phyloP scores from a whole-genome alignment of 805 yeast genomes.

The Cyberlindnera misumaiensis region DNA sequence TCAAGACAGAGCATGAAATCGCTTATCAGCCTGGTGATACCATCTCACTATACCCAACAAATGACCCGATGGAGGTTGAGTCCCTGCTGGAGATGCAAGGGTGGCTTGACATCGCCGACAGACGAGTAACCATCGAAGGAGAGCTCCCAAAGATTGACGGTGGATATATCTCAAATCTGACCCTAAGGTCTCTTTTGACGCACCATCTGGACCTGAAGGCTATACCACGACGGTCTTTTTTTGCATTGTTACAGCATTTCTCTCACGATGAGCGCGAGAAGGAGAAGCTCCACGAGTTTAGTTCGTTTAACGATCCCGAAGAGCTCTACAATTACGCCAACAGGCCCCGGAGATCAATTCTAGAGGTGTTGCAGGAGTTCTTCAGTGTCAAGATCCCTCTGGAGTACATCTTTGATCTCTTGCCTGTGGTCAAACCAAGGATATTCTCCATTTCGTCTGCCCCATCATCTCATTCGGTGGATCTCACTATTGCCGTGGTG shows the following conservation, averaged over 20 bases:
- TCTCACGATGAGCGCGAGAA: slow-evolving; percentile 66
- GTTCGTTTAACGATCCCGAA: slow-evolving; percentile 64
- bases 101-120: slow-evolving; percentile 71
- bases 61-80: slow-evolving; percentile 58
- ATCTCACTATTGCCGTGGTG: slow-evolving; percentile 76
- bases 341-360: slow-evolving; percentile 80
- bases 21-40: slow-evolving; percentile 75
- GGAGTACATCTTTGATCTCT: slow-evolving; percentile 64
- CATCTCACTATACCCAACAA: slow-evolving; percentile 66
- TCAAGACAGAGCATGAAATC: slow-evolving; percentile 16
- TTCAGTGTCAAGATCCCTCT: slow-evolving; percentile 69
- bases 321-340: slow-evolving; percentile 88
- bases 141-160: slow-evolving; percentile 38
- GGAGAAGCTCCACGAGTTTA: slow-evolving; percentile 72
- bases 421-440: slow-evolving; percentile 78
- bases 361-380: slow-evolving; percentile 82
- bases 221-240: slow-evolving; percentile 81
- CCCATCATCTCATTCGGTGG: slow-evolving; percentile 38
- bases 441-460: slow-evolving; percentile 77
- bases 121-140: slow-evolving; percentile 31
- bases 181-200: slow-evolving; percentile 64
- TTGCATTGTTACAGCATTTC: slow-evolving; percentile 68
- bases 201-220: slow-evolving; percentile 79
- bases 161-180: slow-evolving; percentile 53
- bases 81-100: slow-evolving; percentile 59